phyloP scores from a whole-genome alignment of 129 eudicot species.

The Helianthus annuus region HanXRQr2.0-SUNRISE NC_035443.2:45416793-45417292 shows the following conservation, averaged over 20 bases:
- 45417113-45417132: conserved; percentile 78
- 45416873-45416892: no score
- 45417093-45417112: conserved; percentile 85
- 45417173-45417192: conserved; percentile 84
- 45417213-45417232: conserved; percentile 87
- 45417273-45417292: conserved; percentile 80
- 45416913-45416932: no score
- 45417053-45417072: conserved; percentile 69
- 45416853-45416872: no score
- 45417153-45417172: conserved; percentile 83
- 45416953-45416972: conserved; percentile 3
- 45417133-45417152: conserved; percentile 85
- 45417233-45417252: conserved; percentile 85
- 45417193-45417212: conserved; percentile 84
- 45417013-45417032: conserved; percentile 18
- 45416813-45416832: no score
- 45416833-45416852: no score
- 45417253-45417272: conserved; percentile 81
- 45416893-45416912: no score
- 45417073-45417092: conserved; percentile 87
- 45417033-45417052: conserved; percentile 29
- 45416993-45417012: neutral
- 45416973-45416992: conserved; percentile 10
- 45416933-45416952: neutral
- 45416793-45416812: no score